Conservation (phyloP, 345 rosid genomes). For the Corymbia maculata region DNA sequence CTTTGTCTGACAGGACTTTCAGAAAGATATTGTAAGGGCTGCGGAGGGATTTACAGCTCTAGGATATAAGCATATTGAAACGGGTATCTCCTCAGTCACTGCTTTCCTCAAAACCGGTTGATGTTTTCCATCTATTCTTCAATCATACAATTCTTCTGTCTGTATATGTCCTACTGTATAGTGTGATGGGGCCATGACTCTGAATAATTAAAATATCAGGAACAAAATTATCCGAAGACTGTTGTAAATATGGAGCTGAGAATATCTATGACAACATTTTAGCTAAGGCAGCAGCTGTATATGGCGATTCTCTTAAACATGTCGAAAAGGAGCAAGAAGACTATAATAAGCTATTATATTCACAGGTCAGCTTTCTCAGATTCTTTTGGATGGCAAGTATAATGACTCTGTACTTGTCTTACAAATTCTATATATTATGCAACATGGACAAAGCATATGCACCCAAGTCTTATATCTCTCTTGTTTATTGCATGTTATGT, state of each 20-base stretch:
- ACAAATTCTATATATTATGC: not conserved
- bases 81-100: constrained; percentile 34
- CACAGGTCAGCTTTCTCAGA: constrained; percentile 44
- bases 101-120: not conserved
- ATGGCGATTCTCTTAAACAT: constrained; percentile 87
- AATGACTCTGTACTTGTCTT: not conserved
- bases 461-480: not conserved
- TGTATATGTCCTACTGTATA: not conserved
- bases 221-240: constrained; percentile 81
- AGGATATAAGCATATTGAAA: constrained; percentile 76
- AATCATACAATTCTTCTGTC: not conserved
- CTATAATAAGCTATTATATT: constrained; percentile 48
- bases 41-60: constrained; percentile 70
- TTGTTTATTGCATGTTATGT: not conserved
- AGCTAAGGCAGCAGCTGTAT: constrained; percentile 87
- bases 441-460: not conserved
- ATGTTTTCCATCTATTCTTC: not conserved
- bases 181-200: not conserved
- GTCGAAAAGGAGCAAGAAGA: constrained; percentile 92
- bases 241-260: constrained; percentile 80
- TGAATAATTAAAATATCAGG: constrained; percentile 27
- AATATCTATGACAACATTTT: constrained; percentile 65
- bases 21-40: constrained; percentile 70
- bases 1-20: constrained; percentile 63
- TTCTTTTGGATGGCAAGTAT: not conserved